A percentile compares a stretch with the other conserved stretches of the same genome.
These are phyloP conservation scores for Echinosphaeria canescens DNA, from an alignment of 2,329 filamentous ascomycete genomes.

Conservation along the genomic window DNA sequence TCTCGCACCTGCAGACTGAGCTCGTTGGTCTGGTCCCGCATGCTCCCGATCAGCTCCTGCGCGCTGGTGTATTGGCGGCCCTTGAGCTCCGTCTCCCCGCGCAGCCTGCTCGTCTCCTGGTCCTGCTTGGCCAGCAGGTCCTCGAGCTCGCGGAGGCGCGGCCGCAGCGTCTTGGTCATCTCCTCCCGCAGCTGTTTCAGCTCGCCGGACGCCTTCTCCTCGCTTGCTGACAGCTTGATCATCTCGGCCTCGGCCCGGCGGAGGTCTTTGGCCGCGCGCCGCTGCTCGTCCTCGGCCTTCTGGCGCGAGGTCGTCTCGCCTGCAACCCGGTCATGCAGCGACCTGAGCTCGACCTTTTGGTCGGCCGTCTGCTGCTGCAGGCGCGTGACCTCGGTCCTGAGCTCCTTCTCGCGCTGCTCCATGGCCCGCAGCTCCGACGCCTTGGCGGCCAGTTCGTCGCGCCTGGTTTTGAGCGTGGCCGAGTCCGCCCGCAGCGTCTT, in stretches of 20 bases:
- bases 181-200: slow-evolving; percentile 55
- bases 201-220: slow-evolving; percentile 51
- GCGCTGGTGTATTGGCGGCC: slow-evolving; percentile 68
- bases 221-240: slow-evolving; percentile 50
- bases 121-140: slow-evolving; percentile 47
- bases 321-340: slow-evolving; percentile 56
- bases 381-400: slow-evolving; percentile 50
- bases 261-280: slow-evolving; percentile 53
- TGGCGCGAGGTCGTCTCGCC: slow-evolving; percentile 50
- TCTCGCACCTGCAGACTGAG: slow-evolving; percentile 85
- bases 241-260: slow-evolving; percentile 61
- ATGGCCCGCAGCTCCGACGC: slow-evolving; percentile 45
- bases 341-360: slow-evolving; percentile 58
- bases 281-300: slow-evolving; percentile 60
- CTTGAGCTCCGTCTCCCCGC: slow-evolving; percentile 70
- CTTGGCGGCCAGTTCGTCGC: slow-evolving; percentile 46
- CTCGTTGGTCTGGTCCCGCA: slow-evolving; percentile 84
- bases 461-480: slow-evolving; percentile 47
- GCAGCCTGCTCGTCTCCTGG: slow-evolving; percentile 42
- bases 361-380: slow-evolving; percentile 50
- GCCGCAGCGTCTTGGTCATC: slow-evolving; percentile 35
- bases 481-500: slow-evolving; percentile 60
- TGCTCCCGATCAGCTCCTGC: slow-evolving; percentile 69
- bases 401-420: slow-evolving; percentile 64
- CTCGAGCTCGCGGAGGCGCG: slow-evolving; percentile 43